phyloP scores from a whole-genome alignment of 1,284 basidiomycete species.

The Apiotrichum brassicae region DNA sequence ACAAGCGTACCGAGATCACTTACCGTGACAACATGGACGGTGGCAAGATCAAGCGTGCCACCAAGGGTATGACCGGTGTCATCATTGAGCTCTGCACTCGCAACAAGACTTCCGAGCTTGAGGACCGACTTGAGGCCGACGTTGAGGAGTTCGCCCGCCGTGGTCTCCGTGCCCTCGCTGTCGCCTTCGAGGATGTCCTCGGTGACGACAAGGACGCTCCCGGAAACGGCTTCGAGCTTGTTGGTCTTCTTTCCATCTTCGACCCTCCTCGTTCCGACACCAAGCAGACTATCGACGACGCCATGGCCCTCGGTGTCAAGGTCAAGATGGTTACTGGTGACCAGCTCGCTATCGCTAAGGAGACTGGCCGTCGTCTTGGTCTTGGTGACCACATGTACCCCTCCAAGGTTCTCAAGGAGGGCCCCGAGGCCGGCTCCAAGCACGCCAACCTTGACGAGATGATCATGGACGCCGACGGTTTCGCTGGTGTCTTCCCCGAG shows the following conservation, averaged over 20 bases:
- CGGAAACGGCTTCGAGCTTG: conserved; percentile 93
- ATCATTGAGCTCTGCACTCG: conserved; percentile 93
- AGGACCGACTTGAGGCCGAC: conserved; percentile 86
- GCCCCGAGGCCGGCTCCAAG: conserved; percentile 68
- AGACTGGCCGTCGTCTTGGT: conserved; percentile 95
- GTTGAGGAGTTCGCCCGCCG: conserved; percentile 92
- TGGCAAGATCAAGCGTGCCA: conserved; percentile 93
- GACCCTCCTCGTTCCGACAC: conserved; percentile 97
- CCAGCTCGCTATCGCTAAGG: conserved; percentile 98
- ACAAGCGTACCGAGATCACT: conserved; percentile 98
- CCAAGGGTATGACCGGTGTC: conserved; percentile 98
- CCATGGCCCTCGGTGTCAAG: conserved; percentile 87
- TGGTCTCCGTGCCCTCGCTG: conserved; percentile 96
- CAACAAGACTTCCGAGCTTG: conserved; percentile 86
- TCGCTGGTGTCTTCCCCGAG: conserved; percentile 94
- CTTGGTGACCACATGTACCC: conserved; percentile 96
- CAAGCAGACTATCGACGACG: conserved; percentile 98
- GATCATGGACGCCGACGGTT: conserved; percentile 60
- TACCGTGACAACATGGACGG: conserved; percentile 81
- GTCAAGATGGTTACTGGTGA: conserved; percentile 99
- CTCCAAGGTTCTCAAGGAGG: conserved; percentile 89
- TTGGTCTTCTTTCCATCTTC: conserved; percentile 95
- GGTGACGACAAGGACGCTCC: conserved; percentile 52
- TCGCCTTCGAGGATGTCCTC: conserved; percentile 89
- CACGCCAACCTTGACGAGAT: conserved; percentile 81